These are phyloP conservation scores for Xylaria sp. DNA, from an alignment of 2,329 filamentous ascomycete species.

Conservation along the genomic window DNA sequence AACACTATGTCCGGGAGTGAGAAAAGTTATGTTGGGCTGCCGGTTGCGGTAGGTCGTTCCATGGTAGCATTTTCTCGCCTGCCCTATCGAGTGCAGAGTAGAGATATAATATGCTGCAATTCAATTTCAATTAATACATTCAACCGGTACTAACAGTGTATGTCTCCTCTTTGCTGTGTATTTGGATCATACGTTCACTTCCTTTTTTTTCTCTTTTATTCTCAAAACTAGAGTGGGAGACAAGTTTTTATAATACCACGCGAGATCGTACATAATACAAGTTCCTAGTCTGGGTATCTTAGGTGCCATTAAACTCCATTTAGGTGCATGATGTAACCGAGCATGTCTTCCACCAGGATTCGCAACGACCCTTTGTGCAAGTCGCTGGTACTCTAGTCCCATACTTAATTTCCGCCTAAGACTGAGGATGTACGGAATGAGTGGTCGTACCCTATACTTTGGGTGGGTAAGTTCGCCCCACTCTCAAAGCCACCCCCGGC, in stretches of 20 bases:
- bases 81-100: not conserved
- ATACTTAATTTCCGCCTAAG: not conserved
- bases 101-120: not conserved
- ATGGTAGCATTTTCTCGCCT: not conserved
- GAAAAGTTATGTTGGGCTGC: not conserved
- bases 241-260: not conserved
- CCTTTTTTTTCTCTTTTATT: not conserved
- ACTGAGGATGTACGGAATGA: no score
- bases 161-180: not conserved
- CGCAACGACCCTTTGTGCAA: not conserved
- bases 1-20: not conserved
- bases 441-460: conserved; percentile 3
- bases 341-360: not conserved
- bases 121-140: no score
- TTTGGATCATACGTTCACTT: not conserved
- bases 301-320: conserved; percentile 7
- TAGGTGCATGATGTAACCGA: conserved; percentile 34
- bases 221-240: not conserved
- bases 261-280: not conserved
- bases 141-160: no score
- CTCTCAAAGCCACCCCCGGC: conserved; percentile 8
- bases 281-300: not conserved
- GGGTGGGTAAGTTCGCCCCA: not conserved
- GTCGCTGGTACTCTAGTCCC: conserved; percentile 4
- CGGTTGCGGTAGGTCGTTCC: conserved; percentile 13